These are phyloP conservation scores for Cutaneotrichosporon arboriforme DNA, from an alignment of 1,284 basidiomycete genomes.

Conservation along the genomic window DNA sequence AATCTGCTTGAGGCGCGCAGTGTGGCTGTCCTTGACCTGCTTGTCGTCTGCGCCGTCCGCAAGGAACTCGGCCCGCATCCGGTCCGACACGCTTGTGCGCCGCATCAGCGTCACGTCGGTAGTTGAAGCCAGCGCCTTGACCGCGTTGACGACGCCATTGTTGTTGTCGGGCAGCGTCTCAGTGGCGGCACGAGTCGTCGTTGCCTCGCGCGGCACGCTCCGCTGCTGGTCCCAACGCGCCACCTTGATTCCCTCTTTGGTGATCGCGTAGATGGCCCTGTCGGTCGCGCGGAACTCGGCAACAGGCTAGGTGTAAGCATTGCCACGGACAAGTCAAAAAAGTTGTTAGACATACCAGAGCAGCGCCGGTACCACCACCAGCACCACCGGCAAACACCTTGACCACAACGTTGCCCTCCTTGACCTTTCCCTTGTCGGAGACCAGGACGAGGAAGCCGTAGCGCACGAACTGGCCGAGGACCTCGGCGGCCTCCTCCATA, in stretches of 20 bases:
- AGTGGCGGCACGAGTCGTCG: not conserved
- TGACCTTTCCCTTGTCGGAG: slow-evolving; percentile 60
- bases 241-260: slow-evolving; percentile 77
- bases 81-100: slow-evolving; percentile 71
- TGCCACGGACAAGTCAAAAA: slow-evolving; percentile 45
- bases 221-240: slow-evolving; percentile 66
- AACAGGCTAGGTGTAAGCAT: too few relatives aligned
- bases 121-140: slow-evolving; percentile 31
- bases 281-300: slow-evolving; percentile 93
- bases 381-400: slow-evolving; percentile 56
- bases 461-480: slow-evolving; percentile 94
- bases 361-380: slow-evolving; percentile 41
- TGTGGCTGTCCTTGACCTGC: slow-evolving; percentile 70
- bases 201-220: not conserved
- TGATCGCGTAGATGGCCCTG: slow-evolving; percentile 89
- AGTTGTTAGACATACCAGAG: slow-evolving; percentile 18
- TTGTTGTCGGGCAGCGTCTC: slow-evolving; percentile 1
- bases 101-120: slow-evolving; percentile 65
- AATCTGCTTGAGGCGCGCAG: slow-evolving; percentile 84
- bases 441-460: slow-evolving; percentile 85
- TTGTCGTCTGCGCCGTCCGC: slow-evolving; percentile 9
- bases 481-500: slow-evolving; percentile 92
- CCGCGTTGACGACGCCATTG: slow-evolving; percentile 10
- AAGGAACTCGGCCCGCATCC: slow-evolving; percentile 51
- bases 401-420: slow-evolving; percentile 81